Evolutionary conservation across 73 alveolate genomes (phyloP), one percentile per base, ranked within the genome.

Genomic region (Tetrahymena thermophila): DNA sequence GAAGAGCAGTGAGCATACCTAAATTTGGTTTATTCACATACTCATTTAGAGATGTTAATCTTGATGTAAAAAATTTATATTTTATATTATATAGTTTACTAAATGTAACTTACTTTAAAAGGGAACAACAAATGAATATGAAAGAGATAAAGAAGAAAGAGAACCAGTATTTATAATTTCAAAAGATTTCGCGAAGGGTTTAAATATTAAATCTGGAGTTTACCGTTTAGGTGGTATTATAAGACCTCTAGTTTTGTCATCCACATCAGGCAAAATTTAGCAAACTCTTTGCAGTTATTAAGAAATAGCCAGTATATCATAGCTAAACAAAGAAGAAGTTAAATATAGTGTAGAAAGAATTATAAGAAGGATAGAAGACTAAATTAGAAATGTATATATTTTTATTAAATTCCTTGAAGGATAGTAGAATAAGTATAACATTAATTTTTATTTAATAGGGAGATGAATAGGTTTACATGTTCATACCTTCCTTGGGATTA

Each of bases 71-170:
- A n/a, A 25, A 1, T 71, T 23, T 23, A 23, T 25, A 13, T 71
- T 31, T 50, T 57, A 35, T 85, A n/a, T 42, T 21, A 35, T 28
- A 35, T 50, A 8, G 8, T 5, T 94, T 31, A 35, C 37, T 71
- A 71, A 28, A 28, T 71, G 37, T 71, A 71, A 71, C 89, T 71
- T 71, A 94, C 11, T 35, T 43, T 94, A 93, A 38, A 85, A 96
- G 97, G 98, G 98, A 23, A 95, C 98, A 13, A 97, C 98, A 34
- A 97, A 97, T 94, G 97, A 97, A 34, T 94, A 84, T 43, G 97
- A 96, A 16, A 85, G 98, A 94, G 98, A 97, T 44, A 94, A 96
- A 43, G 94, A 97, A 85, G 55, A 84, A 25, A 85, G 98, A 94
- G 96, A 56, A 4, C 98, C 98, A 11, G 96, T 97, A 2, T 97